Base-by-base conservation (phyloP, 2,329 filamentous ascomycete species). In the Dactylellina drechsleri region DNA sequence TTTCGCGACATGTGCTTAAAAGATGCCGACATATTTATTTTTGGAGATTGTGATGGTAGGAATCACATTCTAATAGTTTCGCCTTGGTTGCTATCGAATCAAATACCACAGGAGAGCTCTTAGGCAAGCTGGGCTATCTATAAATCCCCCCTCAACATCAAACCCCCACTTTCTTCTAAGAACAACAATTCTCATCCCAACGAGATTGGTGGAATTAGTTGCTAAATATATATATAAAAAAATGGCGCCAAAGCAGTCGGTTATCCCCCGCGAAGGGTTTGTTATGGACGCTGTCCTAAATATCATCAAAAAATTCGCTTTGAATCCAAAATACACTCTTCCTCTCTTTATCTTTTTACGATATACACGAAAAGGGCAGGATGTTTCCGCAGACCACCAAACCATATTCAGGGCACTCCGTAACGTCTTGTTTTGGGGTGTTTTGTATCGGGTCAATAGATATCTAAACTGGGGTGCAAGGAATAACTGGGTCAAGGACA, bases 261-360 rank as follows among this genome's bases (percentile, higher is more conserved):
- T 76, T 8, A 66, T 76, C 59, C 72, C 72, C 20, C 64, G 72
- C 52, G 72, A 76, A 47, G 65, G 72, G 41, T 70, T 76, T 31
- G 72, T 76, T 31, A 54, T 76, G 10, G 72, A 76, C 40, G 72
- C 66, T 13, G 36, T 76, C 28, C 57, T 76, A 53, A 70, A 68
- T 49, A 45, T 76, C 16, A 16, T 92, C 77, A 85, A 86, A 76
- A 83, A 83, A 64, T 92, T 89, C 0, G 83, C 86, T 5, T 83
- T 92, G 72, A 90, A 91, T 79, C 90, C 90, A 1, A 83, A 84
- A 45, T 82, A 91, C 18, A 85, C 90, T 0, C 82, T 92, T 12
- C 87, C 89, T 0, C 83, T 92, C 23, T 79, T 91, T 52, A 84
- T 91, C 3, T 83, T 89, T 20, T 86, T 87, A 7, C 85, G 86